These are phyloP conservation scores for Fusarium albidum DNA, from an alignment of 2,329 filamentous ascomycete species.

Conservation along the genomic window DNA sequence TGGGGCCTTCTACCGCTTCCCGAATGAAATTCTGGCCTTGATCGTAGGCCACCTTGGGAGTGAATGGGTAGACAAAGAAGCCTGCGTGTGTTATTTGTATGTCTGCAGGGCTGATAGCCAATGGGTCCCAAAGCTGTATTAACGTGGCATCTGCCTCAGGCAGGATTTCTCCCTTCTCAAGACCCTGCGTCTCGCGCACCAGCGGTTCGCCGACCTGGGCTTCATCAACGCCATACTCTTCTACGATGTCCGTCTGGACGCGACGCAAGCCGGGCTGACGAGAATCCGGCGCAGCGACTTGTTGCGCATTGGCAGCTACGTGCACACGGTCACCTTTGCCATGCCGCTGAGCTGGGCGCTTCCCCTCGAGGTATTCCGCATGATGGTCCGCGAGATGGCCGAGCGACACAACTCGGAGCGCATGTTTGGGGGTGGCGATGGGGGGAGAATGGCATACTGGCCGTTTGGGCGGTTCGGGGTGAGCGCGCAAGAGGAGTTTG, in stretches of 20 bases:
- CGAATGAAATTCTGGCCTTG: no score
- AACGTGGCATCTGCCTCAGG: no score
- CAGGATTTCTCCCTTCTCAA: background rate
- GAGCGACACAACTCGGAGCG: no score
- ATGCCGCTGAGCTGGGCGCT: slow-evolving; percentile 3
- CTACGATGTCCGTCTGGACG: background rate
- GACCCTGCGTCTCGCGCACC: slow-evolving; percentile 1
- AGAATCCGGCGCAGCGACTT: background rate
- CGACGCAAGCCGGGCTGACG: background rate
- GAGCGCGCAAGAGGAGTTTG: background rate
- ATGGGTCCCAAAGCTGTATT: no score
- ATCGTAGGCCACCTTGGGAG: no score
- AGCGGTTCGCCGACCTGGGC: background rate
- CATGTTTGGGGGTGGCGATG: background rate
- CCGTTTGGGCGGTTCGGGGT: no score
- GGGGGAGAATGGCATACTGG: no score
- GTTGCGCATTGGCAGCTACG: background rate
- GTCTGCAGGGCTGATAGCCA: no score
- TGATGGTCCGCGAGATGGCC: no score
- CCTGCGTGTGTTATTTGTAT: no score
- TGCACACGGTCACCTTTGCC: background rate
- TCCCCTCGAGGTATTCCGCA: background rate
- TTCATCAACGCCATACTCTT: slow-evolving; percentile 7
- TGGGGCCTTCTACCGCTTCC: no score
- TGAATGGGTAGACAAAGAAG: no score